Evolutionary conservation across 176 grass and related monocot genomes (phyloP).

Genomic region (Lolium perenne): DNA sequence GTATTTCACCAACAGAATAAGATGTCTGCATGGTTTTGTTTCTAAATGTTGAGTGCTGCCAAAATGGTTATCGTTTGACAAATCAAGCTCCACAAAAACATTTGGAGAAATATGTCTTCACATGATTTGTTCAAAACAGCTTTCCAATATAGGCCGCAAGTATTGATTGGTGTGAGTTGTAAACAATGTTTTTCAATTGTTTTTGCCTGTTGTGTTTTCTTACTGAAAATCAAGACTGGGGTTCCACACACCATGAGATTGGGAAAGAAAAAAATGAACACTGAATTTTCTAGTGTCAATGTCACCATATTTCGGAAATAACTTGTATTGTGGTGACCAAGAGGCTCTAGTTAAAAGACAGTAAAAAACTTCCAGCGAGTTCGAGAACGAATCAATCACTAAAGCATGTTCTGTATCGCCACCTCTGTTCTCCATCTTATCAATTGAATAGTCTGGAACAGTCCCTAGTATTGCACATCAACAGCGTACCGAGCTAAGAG

Average conservation of each 20-base stretch:
- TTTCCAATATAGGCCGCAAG: neutral
- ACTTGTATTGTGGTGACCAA: neutral
- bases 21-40: slow-evolving; percentile 1
- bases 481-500: neutral
- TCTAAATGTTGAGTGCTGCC: neutral
- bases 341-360: neutral
- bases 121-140: neutral
- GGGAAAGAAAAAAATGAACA: neutral
- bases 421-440: neutral
- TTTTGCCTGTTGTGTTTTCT: neutral
- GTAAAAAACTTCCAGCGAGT: neutral
- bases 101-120: neutral
- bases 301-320: neutral
- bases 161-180: neutral
- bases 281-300: neutral
- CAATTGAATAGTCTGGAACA: neutral
- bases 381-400: neutral
- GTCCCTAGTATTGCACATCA: neutral
- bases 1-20: neutral
- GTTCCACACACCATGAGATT: neutral
- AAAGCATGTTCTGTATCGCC: neutral
- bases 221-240: slow-evolving; percentile 1
- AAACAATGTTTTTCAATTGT: neutral
- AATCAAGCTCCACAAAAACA: neutral
- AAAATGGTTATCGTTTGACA: neutral